Percentiles rank a stretch among this genome's conserved stretches.
Evolutionary conservation across 805 yeast genomes (phyloP).

Genomic region (Kodamaea restingae): DNA sequence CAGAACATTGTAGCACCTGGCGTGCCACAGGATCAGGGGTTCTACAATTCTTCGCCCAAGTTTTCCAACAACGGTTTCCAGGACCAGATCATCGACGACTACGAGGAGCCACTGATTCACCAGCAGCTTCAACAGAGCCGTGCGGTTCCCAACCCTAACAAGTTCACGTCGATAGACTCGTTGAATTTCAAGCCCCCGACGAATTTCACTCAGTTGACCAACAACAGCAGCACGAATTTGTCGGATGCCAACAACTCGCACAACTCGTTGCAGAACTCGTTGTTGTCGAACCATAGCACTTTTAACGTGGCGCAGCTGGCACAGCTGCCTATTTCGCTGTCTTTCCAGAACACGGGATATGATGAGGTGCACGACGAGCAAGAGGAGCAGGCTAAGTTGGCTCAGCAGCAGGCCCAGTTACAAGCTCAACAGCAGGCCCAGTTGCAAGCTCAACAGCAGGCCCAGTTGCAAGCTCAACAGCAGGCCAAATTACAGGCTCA

Average conservation of each 20-base stretch:
- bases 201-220: constrained; percentile 38
- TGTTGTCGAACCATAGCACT: constrained; percentile 14
- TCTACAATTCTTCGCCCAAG: constrained; percentile 12
- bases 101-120: constrained; percentile 9
- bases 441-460: constrained; percentile 6
- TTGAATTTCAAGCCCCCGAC: constrained; percentile 39
- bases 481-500: neutral
- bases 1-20: constrained; percentile 7
- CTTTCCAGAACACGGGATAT: constrained; percentile 4
- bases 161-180: constrained; percentile 38
- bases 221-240: constrained; percentile 37
- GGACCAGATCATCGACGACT: constrained; percentile 11
- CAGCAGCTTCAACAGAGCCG: constrained; percentile 8
- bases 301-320: constrained; percentile 10
- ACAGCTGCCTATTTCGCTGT: constrained; percentile 7
- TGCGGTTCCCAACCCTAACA: constrained; percentile 13
- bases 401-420: constrained; percentile 10
- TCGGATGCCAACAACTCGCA: constrained; percentile 30
- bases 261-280: constrained; percentile 21
- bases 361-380: constrained; percentile 14
- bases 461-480: constrained; percentile 12
- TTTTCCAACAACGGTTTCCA: constrained; percentile 12
- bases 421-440: constrained; percentile 6
- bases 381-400: constrained; percentile 11
- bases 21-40: constrained; percentile 5